A percentile compares a stretch with the other conserved stretches of the same genome.
These are phyloP conservation scores for Podospora bellae-mahoneyi DNA, from an alignment of 495 filamentous ascomycete species.

Conservation along the genomic window DNA sequence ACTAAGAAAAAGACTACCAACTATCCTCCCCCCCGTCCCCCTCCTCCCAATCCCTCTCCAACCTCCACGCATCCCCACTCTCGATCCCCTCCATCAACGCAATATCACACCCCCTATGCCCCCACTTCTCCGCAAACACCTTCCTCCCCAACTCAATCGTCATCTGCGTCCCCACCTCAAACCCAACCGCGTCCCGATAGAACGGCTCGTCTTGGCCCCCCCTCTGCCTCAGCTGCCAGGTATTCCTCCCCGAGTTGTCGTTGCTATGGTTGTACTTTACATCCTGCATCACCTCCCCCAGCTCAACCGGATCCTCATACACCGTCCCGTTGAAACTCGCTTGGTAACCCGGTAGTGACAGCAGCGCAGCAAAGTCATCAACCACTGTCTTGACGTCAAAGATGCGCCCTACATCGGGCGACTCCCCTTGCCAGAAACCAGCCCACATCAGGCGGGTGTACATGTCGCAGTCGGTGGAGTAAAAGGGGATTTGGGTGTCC, in stretches of 20 bases:
- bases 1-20: conserved; percentile 13
- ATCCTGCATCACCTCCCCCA: conserved; percentile 37
- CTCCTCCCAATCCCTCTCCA: conserved; percentile 39
- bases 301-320: conserved; percentile 35
- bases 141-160: conserved; percentile 15
- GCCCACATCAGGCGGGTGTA: conserved; percentile 55
- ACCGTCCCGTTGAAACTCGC: conserved; percentile 32
- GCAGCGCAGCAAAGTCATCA: conserved; percentile 46
- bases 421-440: conserved; percentile 47
- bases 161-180: conserved; percentile 14
- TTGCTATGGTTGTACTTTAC: conserved; percentile 31
- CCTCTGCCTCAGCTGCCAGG: conserved; percentile 51
- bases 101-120: conserved; percentile 16
- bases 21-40: conserved; percentile 16
- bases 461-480: conserved; percentile 47
- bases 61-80: conserved; percentile 4
- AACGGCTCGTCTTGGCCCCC: conserved; percentile 1
- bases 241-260: conserved; percentile 38
- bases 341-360: conserved; percentile 32
- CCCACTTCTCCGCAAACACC: conserved; percentile 20
- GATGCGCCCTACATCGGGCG: conserved; percentile 41
- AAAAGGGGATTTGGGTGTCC: conserved; percentile 61
- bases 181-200: conserved; percentile 13
- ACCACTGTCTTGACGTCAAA: conserved; percentile 49
- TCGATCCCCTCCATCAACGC: conserved; percentile 8